Evolutionary conservation across 2,329 filamentous ascomycete species (phyloP).

Genomic region (Chaetomium strumarium): DNA sequence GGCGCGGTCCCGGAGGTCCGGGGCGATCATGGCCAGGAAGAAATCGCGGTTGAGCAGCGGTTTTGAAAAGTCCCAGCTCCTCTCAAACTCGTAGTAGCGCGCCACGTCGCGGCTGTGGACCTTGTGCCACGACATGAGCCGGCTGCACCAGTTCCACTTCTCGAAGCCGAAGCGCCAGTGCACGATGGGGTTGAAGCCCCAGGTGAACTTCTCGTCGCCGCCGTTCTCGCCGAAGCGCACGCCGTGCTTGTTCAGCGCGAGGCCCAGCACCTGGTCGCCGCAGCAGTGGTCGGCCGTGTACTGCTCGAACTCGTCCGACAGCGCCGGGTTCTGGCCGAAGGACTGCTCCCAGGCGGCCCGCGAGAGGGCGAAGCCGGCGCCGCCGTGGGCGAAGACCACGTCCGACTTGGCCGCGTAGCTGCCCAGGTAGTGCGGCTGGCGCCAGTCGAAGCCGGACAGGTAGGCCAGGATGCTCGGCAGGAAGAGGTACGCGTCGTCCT

Average conservation of each 20-base stretch:
- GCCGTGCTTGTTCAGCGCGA: slow-evolving; percentile 12
- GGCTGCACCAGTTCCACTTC: slow-evolving; percentile 14
- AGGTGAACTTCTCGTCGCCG: slow-evolving; percentile 16
- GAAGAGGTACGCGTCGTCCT: slow-evolving; percentile 16
- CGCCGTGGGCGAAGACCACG: slow-evolving; percentile 12
- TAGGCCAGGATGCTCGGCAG: slow-evolving; percentile 12
- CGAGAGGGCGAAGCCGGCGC: slow-evolving; percentile 14
- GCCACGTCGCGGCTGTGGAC: slow-evolving; percentile 15
- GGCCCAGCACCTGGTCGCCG: slow-evolving; percentile 15
- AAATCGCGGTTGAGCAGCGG: slow-evolving; percentile 12
- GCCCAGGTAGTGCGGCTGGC: slow-evolving; percentile 12
- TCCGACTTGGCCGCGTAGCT: slow-evolving; percentile 14
- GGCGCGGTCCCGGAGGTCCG: slow-evolving; percentile 2
- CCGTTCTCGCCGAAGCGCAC: slow-evolving; percentile 14
- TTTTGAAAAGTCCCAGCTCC: slow-evolving; percentile 4
- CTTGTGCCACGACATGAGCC: slow-evolving; percentile 14
- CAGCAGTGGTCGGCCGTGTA: slow-evolving; percentile 16
- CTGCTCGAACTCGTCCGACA: slow-evolving; percentile 12
- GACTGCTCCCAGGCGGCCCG: slow-evolving; percentile 13
- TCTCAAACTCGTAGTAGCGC: slow-evolving; percentile 9
- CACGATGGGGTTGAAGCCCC: slow-evolving; percentile 16
- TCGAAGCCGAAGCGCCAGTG: slow-evolving; percentile 15
- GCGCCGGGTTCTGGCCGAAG: slow-evolving; percentile 6
- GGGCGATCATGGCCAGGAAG: slow-evolving; percentile 6
- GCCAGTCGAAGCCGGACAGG: slow-evolving; percentile 9